A percentile compares a stretch with the other conserved stretches of the same genome.
Evolutionary conservation across 2,329 filamentous ascomycete species (phyloP).

Genomic region (Cytospora leucostoma): DNA sequence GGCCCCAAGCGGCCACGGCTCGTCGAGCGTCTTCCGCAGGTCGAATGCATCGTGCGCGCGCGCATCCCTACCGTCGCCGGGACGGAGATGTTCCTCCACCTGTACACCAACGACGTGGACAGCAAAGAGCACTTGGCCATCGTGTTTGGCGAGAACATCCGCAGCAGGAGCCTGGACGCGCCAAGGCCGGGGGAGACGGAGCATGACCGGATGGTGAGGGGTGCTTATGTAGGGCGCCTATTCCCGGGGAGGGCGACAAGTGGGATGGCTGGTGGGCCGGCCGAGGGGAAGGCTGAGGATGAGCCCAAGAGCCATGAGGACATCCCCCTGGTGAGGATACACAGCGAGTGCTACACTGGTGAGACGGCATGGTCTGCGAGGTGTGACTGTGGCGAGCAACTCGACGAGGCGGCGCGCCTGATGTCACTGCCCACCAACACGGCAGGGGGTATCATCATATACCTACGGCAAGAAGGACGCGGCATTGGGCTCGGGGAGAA

Average conservation of each 20-base stretch:
- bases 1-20: conserved; percentile 69
- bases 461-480: conserved; percentile 91
- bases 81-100: conserved; percentile 94
- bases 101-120: conserved; percentile 91
- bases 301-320: conserved; percentile 24
- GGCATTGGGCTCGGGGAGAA: conserved; percentile 95
- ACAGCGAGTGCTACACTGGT: conserved; percentile 97
- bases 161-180: conserved; percentile 71
- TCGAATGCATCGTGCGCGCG: conserved; percentile 92
- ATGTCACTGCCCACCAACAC: conserved; percentile 73
- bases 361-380: conserved; percentile 98
- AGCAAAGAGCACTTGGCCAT: conserved; percentile 97
- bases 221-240: conserved; percentile 85
- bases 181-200: conserved; percentile 77
- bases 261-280: conserved; percentile 52
- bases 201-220: conserved; percentile 88
- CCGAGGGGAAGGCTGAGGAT: neutral
- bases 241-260: conserved; percentile 83
- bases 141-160: conserved; percentile 87
- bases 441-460: conserved; percentile 87
- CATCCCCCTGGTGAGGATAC: conserved; percentile 82
- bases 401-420: conserved; percentile 91
- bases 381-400: conserved; percentile 96
- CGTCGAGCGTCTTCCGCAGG: conserved; percentile 73
- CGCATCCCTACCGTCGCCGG: conserved; percentile 90